Evolutionary conservation across 768 basidiomycete species (phyloP), one percentile per base, ranked within the genome.

Genomic region (Xanthoconium purpureum): DNA sequence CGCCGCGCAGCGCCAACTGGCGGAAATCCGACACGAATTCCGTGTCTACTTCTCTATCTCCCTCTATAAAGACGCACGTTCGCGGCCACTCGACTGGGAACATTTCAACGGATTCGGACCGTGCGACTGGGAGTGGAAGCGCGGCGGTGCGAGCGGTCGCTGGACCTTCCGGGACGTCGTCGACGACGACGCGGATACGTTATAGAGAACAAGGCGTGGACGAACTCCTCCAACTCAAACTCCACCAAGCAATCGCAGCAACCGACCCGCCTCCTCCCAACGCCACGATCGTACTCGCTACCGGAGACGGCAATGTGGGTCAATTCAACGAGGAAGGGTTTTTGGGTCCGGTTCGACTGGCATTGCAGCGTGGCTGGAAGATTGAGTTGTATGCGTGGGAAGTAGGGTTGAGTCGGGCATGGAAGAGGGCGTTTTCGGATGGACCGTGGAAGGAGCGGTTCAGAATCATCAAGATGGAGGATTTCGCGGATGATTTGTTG

Each of bases 381-480:
- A 93, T 98, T n/a, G 95, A 98, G 74, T 67, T 98, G 65, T 94
- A 93, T 73, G 89, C 91, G 1, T 98, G 94, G 88, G 88, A 90
- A 66, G 85, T 87, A 46, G 88, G 90, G 2, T 70, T 92, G 57
- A 93, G 91, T 69, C 80, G 83, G 24, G 79, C 86, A 20, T 94
- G 90, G 91, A 82, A 77, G 71, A 76, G 82, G 48, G 83, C 87
- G 70, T 90, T 89, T 71, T 86, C 87, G 2, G 79, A 78, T 32
- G 76, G 74, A 4, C 70, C 59, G 73, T 68, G 65, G 63, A 68
- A 63, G 51, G 73, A 75, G 35, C 66, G 63, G 65, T 87, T 87
- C 63, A 75, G 73, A 50, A 77, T 88, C 24, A 77, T 88, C 60
- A 80, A 76, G 49, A 79, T 88, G 79, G 86, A 88, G 62, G 84